A percentile compares a stretch with the other conserved stretches of the same genome.
Evolutionary conservation across 441 rosid species (phyloP).

Genomic region (Populus trichocarpa): DNA sequence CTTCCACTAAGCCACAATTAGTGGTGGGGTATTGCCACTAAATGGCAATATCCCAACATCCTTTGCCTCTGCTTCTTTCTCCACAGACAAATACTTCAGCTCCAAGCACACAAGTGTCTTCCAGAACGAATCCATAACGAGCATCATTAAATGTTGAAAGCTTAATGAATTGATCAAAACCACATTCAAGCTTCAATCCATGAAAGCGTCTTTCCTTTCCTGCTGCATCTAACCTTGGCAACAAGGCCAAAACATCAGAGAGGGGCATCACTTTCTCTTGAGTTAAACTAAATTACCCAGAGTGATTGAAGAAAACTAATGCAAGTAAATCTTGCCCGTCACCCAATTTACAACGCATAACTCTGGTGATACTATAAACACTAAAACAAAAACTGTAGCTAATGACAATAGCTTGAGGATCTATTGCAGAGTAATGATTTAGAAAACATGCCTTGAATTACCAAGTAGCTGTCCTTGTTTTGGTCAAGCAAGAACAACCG

Average conservation of each 20-base stretch:
- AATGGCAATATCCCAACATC: too few relatives aligned
- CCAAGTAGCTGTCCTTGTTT: constrained; percentile 44
- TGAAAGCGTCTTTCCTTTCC: constrained; percentile 37
- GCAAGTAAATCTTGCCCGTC: background rate
- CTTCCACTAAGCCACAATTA: too few relatives aligned
- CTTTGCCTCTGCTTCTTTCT: constrained; percentile 9
- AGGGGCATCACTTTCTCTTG: background rate
- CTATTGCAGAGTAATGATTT: background rate
- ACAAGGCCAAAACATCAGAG: constrained; percentile 3
- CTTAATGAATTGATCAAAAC: constrained; percentile 33
- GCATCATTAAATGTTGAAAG: constrained; percentile 25
- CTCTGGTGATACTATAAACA: background rate
- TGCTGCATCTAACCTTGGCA: constrained; percentile 24
- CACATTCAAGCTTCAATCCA: constrained; percentile 34
- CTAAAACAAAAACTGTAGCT: background rate
- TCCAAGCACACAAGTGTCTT: constrained; percentile 52
- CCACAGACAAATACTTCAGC: constrained; percentile 58
- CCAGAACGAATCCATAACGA: constrained; percentile 33
- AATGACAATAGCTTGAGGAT: background rate
- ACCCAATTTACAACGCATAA: background rate
- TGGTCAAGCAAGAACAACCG: constrained; percentile 63
- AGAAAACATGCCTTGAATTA: constrained; percentile 40
- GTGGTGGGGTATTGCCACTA: too few relatives aligned
- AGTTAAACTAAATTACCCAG: background rate
- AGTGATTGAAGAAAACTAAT: background rate